These are phyloP conservation scores for Candida cerambycidarum DNA, from an alignment of 805 yeast species.

Conservation along the genomic window DNA sequence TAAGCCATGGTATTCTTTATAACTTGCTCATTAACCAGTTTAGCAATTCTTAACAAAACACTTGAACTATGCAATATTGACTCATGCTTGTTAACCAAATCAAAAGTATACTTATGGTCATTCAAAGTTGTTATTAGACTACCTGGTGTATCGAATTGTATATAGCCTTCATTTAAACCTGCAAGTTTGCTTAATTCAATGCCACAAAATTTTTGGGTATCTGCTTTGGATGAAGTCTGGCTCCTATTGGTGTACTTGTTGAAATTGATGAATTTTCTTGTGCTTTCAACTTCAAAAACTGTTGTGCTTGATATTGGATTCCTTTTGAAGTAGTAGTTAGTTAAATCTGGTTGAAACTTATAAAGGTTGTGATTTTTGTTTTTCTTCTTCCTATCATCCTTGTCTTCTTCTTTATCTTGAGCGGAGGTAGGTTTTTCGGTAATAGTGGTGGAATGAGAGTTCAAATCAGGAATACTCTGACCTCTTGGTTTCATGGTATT, in stretches of 20 bases:
- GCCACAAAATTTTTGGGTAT: neutral
- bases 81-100: slow-evolving; percentile 22
- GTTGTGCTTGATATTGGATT: slow-evolving; percentile 30
- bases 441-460: no score
- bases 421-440: neutral
- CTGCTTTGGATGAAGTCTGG: neutral
- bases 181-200: slow-evolving; percentile 9
- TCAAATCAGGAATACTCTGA: no score
- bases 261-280: slow-evolving; percentile 16
- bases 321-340: slow-evolving; percentile 21
- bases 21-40: slow-evolving; percentile 11
- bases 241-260: neutral
- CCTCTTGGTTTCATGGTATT: no score
- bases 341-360: slow-evolving; percentile 7
- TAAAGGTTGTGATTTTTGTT: neutral
- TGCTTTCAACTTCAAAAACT: slow-evolving; percentile 36
- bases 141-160: neutral
- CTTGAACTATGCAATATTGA: slow-evolving; percentile 14
- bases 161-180: slow-evolving; percentile 6
- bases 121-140: slow-evolving; percentile 10
- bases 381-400: neutral
- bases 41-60: slow-evolving; percentile 19
- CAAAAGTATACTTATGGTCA: slow-evolving; percentile 24
- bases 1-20: neutral
- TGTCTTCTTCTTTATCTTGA: neutral